Percentiles rank a stretch among this genome's conserved stretches.
These are phyloP conservation scores for Amoebophrya sp. DNA, from an alignment of 169 alveolate species.

Conservation along the genomic window DNA sequence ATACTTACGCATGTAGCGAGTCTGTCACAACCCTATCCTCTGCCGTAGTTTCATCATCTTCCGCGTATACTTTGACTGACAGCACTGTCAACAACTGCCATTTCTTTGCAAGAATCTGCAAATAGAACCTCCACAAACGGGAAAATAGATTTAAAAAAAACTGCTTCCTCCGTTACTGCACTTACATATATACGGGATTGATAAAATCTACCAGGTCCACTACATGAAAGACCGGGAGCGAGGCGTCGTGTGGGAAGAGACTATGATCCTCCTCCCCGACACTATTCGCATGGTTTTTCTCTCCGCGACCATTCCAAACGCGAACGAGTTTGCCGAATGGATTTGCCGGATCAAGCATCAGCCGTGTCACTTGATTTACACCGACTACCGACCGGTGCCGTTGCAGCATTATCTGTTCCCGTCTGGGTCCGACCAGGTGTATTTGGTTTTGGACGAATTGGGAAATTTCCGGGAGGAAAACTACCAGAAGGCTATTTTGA, in stretches of 20 bases:
- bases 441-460: slow-evolving; percentile 86
- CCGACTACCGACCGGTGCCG: slow-evolving; percentile 98
- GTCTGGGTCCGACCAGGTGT: slow-evolving; percentile 88
- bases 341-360: slow-evolving; percentile 91
- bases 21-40: no score
- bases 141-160: no score
- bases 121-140: no score
- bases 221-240: slow-evolving; percentile 99
- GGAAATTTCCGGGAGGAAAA: slow-evolving; percentile 65
- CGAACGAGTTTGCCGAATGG: slow-evolving; percentile 99
- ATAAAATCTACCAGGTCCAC: slow-evolving; percentile 94
- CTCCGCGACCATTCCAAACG: slow-evolving; percentile 99
- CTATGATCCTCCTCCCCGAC: slow-evolving; percentile 75
- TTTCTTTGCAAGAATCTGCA: no score
- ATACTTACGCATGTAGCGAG: no score
- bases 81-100: no score
- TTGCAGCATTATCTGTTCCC: slow-evolving; percentile 92
- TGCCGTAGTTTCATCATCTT: no score
- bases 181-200: neutral
- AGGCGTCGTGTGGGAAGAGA: slow-evolving; percentile 99
- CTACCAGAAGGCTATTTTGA: slow-evolving; percentile 52
- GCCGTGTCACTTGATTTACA: slow-evolving; percentile 95
- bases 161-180: no score
- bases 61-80: no score
- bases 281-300: slow-evolving; percentile 90